Evolutionary conservation across 2,329 filamentous ascomycete genomes (phyloP).

Genomic region (Eutypella sp.): DNA sequence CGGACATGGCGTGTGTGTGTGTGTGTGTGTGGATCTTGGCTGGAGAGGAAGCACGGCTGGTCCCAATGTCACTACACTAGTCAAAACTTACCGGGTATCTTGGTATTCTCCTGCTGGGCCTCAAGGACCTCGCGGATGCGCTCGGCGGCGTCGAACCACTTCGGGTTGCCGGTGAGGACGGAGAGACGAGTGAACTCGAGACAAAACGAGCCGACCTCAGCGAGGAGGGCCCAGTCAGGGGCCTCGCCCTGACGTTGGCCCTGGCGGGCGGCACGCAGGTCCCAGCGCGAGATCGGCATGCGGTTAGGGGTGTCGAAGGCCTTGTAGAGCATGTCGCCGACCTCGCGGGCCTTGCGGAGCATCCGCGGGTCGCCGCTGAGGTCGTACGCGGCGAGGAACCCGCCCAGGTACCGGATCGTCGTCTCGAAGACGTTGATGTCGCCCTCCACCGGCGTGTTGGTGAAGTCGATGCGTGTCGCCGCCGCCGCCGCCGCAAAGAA

Average conservation of each 20-base stretch:
- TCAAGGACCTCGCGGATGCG: slow-evolving; percentile 22
- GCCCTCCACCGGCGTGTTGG: too few species aligned
- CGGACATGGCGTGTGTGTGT: too few species aligned
- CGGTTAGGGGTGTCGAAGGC: slow-evolving; percentile 28
- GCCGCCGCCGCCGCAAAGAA: slow-evolving; percentile 39
- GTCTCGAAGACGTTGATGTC: slow-evolving; percentile 34
- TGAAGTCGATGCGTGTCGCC: slow-evolving; percentile 38
- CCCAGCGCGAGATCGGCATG: slow-evolving; percentile 26
- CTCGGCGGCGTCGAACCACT: slow-evolving; percentile 26
- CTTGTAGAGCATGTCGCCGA: slow-evolving; percentile 33
- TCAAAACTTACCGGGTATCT: slow-evolving; percentile 29
- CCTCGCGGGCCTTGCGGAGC: slow-evolving; percentile 33
- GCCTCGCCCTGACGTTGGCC: slow-evolving; percentile 21
- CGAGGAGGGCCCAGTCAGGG: slow-evolving; percentile 15
- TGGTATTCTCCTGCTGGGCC: slow-evolving; percentile 22
- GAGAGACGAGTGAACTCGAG: slow-evolving; percentile 30
- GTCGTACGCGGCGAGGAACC: slow-evolving; percentile 30
- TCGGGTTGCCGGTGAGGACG: slow-evolving; percentile 25
- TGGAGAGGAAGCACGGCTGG: too few species aligned
- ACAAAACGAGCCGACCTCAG: slow-evolving; percentile 26
- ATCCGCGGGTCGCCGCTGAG: slow-evolving; percentile 29
- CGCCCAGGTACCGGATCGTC: slow-evolving; percentile 31
- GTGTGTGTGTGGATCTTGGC: too few species aligned
- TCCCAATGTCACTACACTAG: too few species aligned
- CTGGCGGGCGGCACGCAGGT: slow-evolving; percentile 14